Evolutionary conservation across 177 flowering plant genomes (phyloP).

Genomic region (Vitis hybrid): DNA sequence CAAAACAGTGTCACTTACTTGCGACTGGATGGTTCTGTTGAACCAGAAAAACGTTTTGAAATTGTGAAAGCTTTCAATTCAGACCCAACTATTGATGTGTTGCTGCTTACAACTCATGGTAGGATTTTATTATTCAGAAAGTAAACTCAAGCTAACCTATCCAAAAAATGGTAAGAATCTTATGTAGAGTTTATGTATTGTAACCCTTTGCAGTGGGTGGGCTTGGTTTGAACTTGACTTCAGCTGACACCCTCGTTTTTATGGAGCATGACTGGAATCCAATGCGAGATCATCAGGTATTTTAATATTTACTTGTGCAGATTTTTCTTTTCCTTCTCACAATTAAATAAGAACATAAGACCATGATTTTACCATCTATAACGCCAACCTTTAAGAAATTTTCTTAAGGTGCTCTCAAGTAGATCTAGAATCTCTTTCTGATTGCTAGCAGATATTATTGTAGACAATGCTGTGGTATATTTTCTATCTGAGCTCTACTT

Average conservation of each 20-base stretch:
- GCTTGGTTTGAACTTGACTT: conserved; percentile 94
- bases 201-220: conserved; percentile 81
- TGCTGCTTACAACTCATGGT: conserved; percentile 98
- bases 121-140: conserved; percentile 15
- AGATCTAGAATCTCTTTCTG: too few species aligned
- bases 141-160: background rate
- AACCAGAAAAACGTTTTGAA: conserved; percentile 88
- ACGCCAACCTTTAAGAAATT: too few species aligned
- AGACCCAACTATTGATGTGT: conserved; percentile 93
- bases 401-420: too few species aligned
- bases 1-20: conserved; percentile 78
- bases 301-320: too few species aligned
- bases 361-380: too few species aligned
- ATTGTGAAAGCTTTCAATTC: conserved; percentile 97
- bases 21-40: conserved; percentile 96
- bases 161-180: background rate
- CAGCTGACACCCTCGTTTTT: conserved; percentile 95
- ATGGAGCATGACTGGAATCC: conserved; percentile 99
- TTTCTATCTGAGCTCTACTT: too few species aligned
- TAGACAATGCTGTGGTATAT: too few species aligned
- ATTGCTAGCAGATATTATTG: too few species aligned
- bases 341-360: too few species aligned
- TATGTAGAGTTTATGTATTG: background rate
- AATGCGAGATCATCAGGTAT: conserved; percentile 98
- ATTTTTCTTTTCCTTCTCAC: too few species aligned